These are phyloP conservation scores for Bipolaris victoriae DNA, from an alignment of 2,329 filamentous ascomycete species.

Conservation along the genomic window DNA sequence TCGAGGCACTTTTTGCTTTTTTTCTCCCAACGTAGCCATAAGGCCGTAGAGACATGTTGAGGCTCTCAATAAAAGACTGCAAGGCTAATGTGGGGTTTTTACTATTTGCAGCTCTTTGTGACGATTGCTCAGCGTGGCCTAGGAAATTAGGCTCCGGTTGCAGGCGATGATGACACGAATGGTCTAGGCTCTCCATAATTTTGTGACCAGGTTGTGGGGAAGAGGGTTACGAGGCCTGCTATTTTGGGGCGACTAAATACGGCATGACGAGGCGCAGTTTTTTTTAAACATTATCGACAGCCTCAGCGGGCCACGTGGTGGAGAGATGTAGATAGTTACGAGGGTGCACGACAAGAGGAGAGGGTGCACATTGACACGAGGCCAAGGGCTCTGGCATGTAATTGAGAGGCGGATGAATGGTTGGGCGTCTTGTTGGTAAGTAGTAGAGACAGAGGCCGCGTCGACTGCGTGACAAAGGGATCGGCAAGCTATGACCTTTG, in stretches of 20 bases:
- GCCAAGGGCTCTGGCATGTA: no score
- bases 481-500: constrained; percentile 10
- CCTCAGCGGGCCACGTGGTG: neutral
- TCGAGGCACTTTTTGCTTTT: constrained; percentile 1
- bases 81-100: neutral
- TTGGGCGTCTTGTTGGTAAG: no score
- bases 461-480: constrained; percentile 5
- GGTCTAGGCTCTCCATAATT: neutral
- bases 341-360: no score
- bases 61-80: neutral
- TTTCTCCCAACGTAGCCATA: neutral
- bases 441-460: neutral
- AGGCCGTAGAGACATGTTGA: neutral
- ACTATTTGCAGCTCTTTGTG: neutral
- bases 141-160: neutral
- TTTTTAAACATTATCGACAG: neutral
- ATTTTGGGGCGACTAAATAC: constrained; percentile 9
- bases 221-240: constrained; percentile 14
- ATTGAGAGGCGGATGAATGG: no score
- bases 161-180: neutral
- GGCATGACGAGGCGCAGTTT: constrained; percentile 5
- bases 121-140: neutral
- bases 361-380: neutral
- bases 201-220: constrained; percentile 5
- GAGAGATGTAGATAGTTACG: no score